These are phyloP conservation scores for Cyberlindnera xylosilytica DNA, from an alignment of 805 yeast genomes.

Conservation along the genomic window DNA sequence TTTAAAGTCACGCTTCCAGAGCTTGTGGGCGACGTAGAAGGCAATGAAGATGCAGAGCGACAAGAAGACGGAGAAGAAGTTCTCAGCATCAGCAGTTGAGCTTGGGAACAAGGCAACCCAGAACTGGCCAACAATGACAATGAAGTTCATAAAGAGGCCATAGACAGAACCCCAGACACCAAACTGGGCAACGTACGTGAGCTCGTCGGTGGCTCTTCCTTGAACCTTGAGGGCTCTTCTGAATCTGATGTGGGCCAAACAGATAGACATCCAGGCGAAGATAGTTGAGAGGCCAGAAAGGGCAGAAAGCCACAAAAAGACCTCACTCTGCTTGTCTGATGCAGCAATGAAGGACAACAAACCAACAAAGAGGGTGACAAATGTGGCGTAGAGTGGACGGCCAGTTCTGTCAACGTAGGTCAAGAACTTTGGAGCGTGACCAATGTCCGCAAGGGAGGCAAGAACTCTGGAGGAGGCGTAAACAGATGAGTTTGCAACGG, in stretches of 20 bases:
- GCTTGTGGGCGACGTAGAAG: conserved; percentile 56
- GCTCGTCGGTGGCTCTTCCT: conserved; percentile 61
- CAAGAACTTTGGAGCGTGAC: conserved; percentile 55
- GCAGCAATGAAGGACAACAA: conserved; percentile 57
- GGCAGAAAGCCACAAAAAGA: conserved; percentile 64
- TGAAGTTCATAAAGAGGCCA: conserved; percentile 54
- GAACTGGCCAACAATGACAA: conserved; percentile 73
- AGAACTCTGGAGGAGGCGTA: conserved; percentile 68
- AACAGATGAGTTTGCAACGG: conserved; percentile 73
- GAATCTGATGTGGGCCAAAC: conserved; percentile 57
- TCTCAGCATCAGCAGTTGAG: conserved; percentile 45
- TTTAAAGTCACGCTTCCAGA: conserved; percentile 43
- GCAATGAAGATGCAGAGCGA: conserved; percentile 60
- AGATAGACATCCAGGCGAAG: conserved; percentile 62
- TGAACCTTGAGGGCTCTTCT: conserved; percentile 62
- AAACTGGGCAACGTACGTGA: conserved; percentile 61
- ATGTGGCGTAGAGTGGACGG: conserved; percentile 60
- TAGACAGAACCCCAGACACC: conserved; percentile 68
- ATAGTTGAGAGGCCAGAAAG: conserved; percentile 60
- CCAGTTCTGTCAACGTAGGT: conserved; percentile 65
- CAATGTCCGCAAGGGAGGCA: conserved; percentile 59
- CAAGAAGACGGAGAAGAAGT: conserved; percentile 65
- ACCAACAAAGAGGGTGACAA: conserved; percentile 51
- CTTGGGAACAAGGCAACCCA: conserved; percentile 81
- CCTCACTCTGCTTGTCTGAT: conserved; percentile 47